A percentile compares a stretch with the other conserved stretches of the same genome.
Conservation (phyloP, 805 yeast genomes). For the Myxozyma kluyveri region DNA sequence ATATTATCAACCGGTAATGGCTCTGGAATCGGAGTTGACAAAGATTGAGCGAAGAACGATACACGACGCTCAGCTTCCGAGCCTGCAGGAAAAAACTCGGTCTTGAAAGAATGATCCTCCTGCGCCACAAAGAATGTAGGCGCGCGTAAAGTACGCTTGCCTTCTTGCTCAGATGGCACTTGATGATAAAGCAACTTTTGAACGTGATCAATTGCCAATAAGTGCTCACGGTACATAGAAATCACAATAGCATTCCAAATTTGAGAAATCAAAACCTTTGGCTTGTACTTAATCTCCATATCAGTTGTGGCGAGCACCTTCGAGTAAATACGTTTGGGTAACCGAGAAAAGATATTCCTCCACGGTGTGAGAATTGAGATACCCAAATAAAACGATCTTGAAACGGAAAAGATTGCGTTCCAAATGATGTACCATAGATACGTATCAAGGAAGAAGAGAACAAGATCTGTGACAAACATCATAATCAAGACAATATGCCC, state of each 20-base stretch:
- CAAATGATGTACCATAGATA: constrained; percentile 97
- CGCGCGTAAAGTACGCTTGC: constrained; percentile 96
- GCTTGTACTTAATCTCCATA: constrained; percentile 98
- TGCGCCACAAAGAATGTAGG: constrained; percentile 98
- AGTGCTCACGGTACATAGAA: constrained; percentile 99
- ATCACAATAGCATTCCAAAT: constrained; percentile 99
- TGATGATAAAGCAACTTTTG: constrained; percentile 96
- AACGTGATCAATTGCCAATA: constrained; percentile 96
- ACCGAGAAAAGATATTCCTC: constrained; percentile 97
- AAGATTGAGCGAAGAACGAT: constrained; percentile 97
- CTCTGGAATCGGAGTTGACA: constrained; percentile 98
- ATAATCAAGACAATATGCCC: constrained; percentile 85
- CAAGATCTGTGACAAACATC: constrained; percentile 88
- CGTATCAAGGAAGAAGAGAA: constrained; percentile 97
- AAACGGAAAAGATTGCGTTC: constrained; percentile 93
- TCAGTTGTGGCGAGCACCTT: constrained; percentile 97
- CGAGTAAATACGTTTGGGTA: constrained; percentile 98
- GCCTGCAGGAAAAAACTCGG: constrained; percentile 95
- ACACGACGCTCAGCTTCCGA: constrained; percentile 99
- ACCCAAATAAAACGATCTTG: constrained; percentile 98
- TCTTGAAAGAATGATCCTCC: constrained; percentile 89
- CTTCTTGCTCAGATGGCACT: constrained; percentile 97
- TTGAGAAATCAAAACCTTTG: constrained; percentile 95
- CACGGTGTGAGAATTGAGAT: constrained; percentile 98
- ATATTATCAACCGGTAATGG: constrained; percentile 98